A percentile compares a stretch with the other conserved stretches of the same genome.
Evolutionary conservation across 2,329 filamentous ascomycete species (phyloP).

Genomic region (Leptodontidium sp.): DNA sequence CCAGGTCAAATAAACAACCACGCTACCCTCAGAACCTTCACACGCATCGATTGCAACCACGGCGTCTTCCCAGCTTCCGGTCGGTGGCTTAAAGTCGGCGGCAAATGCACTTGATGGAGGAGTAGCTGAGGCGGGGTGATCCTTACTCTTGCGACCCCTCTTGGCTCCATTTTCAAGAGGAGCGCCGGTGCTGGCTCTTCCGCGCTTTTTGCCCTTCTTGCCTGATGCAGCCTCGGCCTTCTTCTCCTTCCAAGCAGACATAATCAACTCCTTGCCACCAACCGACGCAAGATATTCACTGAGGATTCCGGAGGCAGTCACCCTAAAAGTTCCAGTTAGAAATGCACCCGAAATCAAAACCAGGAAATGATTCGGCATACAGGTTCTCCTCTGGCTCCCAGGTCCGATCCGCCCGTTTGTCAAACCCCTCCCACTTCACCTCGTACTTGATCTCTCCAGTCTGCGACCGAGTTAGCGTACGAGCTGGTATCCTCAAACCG

Average conservation of each 20-base stretch:
- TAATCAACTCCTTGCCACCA: slow-evolving; percentile 68
- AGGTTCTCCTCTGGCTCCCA: slow-evolving; percentile 83
- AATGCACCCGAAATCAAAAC: slow-evolving; percentile 10
- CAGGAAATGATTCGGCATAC: slow-evolving; percentile 49
- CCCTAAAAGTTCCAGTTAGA: slow-evolving; percentile 49
- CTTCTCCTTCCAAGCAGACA: slow-evolving; percentile 54
- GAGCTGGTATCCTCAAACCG: background rate
- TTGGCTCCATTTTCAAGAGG: slow-evolving; percentile 40
- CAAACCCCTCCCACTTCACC: slow-evolving; percentile 85
- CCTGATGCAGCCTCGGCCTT: slow-evolving; percentile 49
- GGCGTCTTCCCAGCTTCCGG: slow-evolving; percentile 80
- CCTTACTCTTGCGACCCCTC: slow-evolving; percentile 44
- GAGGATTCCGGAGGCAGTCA: slow-evolving; percentile 67
- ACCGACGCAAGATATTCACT: slow-evolving; percentile 68
- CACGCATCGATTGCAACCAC: slow-evolving; percentile 76
- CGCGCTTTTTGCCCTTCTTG: slow-evolving; percentile 66
- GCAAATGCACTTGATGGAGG: slow-evolving; percentile 55
- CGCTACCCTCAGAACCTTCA: slow-evolving; percentile 67
- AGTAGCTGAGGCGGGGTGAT: slow-evolving; percentile 56
- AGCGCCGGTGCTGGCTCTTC: slow-evolving; percentile 54
- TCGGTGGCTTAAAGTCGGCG: slow-evolving; percentile 69
- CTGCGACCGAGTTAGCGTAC: slow-evolving; percentile 31
- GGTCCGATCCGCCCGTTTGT: slow-evolving; percentile 73
- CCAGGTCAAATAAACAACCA: slow-evolving; percentile 78
- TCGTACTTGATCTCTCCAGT: slow-evolving; percentile 64